Evolutionary conservation across 139 green algal genomes (phyloP).

Genomic region (Mychonastes homosphaera): DNA sequence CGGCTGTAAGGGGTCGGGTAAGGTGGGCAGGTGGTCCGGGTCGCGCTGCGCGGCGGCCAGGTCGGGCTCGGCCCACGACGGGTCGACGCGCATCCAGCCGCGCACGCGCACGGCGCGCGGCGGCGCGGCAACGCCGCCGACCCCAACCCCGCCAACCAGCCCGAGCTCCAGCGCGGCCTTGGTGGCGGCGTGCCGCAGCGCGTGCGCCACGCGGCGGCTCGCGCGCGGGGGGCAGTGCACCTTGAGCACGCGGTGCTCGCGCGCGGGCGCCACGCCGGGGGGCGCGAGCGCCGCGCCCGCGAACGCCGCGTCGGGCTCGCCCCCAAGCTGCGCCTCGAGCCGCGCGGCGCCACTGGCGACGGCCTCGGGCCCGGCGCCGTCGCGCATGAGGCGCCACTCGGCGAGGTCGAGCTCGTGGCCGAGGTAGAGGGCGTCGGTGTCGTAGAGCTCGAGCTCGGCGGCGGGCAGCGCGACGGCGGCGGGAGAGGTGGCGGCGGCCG

Average conservation of each 20-base stretch:
- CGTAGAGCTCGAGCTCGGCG: constrained; percentile 38
- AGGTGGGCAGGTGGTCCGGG: not conserved
- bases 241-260: constrained; percentile 29
- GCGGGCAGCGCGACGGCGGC: constrained; percentile 46
- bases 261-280: constrained; percentile 41
- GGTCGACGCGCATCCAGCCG: constrained; percentile 44
- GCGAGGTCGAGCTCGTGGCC: constrained; percentile 16
- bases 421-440: constrained; percentile 4
- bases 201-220: constrained; percentile 17
- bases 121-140: no score
- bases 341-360: not conserved
- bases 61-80: constrained; percentile 11
- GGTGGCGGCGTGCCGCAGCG: constrained; percentile 32
- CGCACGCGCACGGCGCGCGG: constrained; percentile 39
- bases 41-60: no score
- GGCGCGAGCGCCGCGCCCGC: constrained; percentile 21
- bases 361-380: not conserved
- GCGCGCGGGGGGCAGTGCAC: constrained; percentile 12
- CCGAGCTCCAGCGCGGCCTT: constrained; percentile 45
- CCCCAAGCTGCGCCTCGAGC: not conserved
- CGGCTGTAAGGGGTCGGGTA: not conserved
- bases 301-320: constrained; percentile 19
- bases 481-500: no score
- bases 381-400: constrained; percentile 19
- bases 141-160: constrained; percentile 41